These are phyloP conservation scores for Gossypium schwendimanii DNA, from an alignment of 441 rosid genomes.

Conservation along the genomic window DNA sequence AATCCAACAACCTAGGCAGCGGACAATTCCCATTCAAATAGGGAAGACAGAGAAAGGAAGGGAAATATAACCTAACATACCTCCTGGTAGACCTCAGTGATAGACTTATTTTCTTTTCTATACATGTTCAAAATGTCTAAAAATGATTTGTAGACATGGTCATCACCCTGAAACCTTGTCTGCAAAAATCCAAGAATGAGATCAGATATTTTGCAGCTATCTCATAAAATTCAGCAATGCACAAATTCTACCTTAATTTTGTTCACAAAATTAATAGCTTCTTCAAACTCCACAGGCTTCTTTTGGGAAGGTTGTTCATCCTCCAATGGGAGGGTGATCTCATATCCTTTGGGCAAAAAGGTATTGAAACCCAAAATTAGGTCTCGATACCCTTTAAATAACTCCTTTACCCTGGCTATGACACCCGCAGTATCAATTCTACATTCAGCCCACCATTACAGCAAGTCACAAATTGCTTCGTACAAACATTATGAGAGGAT, in stretches of 20 bases:
- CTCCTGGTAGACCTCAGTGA: constrained; percentile 85
- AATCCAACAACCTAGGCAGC: neutral
- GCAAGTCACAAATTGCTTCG: constrained; percentile 8
- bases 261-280: constrained; percentile 94
- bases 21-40: neutral
- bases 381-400: constrained; percentile 82
- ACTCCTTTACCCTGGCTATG: constrained; percentile 83
- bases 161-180: constrained; percentile 97
- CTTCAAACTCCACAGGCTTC: constrained; percentile 96
- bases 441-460: constrained; percentile 20
- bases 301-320: constrained; percentile 73
- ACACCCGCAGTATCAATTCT: constrained; percentile 95
- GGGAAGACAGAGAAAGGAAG: constrained; percentile 8
- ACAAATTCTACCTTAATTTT: constrained; percentile 73
- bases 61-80: constrained; percentile 28
- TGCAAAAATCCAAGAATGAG: constrained; percentile 33
- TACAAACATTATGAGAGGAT: neutral
- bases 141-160: constrained; percentile 82
- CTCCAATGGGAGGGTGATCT: constrained; percentile 72
- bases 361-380: constrained; percentile 94
- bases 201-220: constrained; percentile 4
- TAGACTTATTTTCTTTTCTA: constrained; percentile 89
- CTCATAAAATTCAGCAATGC: constrained; percentile 8
- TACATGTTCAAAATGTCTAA: constrained; percentile 94
- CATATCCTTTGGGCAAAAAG: constrained; percentile 94